These are phyloP conservation scores for Drechslerella dactyloides DNA, from an alignment of 2,329 filamentous ascomycete species.

Conservation along the genomic window DNA sequence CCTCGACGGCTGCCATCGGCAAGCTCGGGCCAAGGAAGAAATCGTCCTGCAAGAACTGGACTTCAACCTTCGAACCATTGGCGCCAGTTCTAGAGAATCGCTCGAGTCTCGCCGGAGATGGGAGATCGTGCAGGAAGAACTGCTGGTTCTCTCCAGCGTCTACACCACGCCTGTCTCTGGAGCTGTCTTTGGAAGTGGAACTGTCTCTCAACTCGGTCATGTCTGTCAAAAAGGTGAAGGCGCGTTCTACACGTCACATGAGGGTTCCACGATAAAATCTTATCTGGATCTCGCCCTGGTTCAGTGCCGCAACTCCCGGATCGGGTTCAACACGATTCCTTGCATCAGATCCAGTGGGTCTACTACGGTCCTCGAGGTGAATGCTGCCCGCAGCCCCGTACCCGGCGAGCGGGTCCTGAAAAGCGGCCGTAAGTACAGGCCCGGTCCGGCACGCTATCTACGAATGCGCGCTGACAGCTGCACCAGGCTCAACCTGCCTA, in stretches of 20 bases:
- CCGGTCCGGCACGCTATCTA: neutral
- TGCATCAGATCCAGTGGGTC: conserved; percentile 18
- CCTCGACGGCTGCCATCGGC: conserved; percentile 28
- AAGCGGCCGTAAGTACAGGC: conserved; percentile 38
- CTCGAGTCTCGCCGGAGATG: conserved; percentile 42
- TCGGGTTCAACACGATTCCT: conserved; percentile 42
- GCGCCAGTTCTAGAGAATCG: conserved; percentile 15
- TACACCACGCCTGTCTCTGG: neutral
- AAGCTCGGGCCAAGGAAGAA: conserved; percentile 39
- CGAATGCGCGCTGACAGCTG: neutral
- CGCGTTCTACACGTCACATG: conserved; percentile 23
- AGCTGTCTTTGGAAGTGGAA: no score
- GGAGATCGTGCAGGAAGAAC: conserved; percentile 42
- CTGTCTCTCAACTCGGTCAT: conserved; percentile 13
- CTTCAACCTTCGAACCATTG: conserved; percentile 30
- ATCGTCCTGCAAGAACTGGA: conserved; percentile 39
- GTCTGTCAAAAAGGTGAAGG: conserved; percentile 21
- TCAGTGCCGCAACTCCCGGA: conserved; percentile 14
- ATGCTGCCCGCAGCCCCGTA: conserved; percentile 31
- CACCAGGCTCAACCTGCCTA: conserved; percentile 32
- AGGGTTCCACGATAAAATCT: conserved; percentile 17
- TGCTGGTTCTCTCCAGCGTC: conserved; percentile 17
- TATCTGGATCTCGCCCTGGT: conserved; percentile 41
- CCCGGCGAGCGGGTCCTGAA: conserved; percentile 37
- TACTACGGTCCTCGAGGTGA: conserved; percentile 31